These are phyloP conservation scores for Sclerotinia subarctica DNA, from an alignment of 2,329 filamentous ascomycete genomes.

Conservation along the genomic window DNA sequence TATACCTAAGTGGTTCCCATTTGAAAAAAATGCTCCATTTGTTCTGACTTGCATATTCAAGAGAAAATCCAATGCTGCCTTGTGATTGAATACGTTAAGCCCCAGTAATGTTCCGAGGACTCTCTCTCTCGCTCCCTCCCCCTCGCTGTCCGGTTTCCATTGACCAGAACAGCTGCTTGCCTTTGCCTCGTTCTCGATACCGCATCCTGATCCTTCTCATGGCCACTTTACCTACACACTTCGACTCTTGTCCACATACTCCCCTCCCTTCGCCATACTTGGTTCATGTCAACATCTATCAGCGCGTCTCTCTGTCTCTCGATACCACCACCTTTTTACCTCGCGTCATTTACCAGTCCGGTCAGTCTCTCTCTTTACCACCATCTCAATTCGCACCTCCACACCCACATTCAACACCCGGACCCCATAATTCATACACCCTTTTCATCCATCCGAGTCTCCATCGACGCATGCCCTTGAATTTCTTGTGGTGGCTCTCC, in stretches of 20 bases:
- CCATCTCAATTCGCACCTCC: background rate
- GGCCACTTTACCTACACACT: background rate
- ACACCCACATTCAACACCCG: background rate
- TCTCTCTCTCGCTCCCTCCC: background rate
- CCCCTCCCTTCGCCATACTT: background rate
- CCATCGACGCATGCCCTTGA: conserved; percentile 9
- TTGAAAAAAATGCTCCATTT: conserved; percentile 7
- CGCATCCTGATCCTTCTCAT: background rate
- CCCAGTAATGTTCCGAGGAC: background rate
- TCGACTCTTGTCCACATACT: background rate
- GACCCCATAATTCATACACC: conserved; percentile 3
- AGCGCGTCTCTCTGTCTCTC: background rate
- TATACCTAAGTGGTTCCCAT: too few relatives aligned
- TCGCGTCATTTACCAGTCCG: background rate
- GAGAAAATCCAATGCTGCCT: conserved; percentile 16
- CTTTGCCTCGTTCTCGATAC: background rate
- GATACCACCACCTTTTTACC: background rate
- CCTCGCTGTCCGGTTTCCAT: background rate
- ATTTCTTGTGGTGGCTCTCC: background rate
- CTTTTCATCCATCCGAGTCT: background rate
- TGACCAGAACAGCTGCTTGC: background rate
- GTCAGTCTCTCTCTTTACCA: background rate
- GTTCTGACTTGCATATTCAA: conserved; percentile 16
- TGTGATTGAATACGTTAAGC: background rate
- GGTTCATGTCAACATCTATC: background rate